Evolutionary conservation across 1,284 basidiomycete genomes (phyloP), one percentile per base, ranked within the genome.

Genomic region (Cronartium quercuum): DNA sequence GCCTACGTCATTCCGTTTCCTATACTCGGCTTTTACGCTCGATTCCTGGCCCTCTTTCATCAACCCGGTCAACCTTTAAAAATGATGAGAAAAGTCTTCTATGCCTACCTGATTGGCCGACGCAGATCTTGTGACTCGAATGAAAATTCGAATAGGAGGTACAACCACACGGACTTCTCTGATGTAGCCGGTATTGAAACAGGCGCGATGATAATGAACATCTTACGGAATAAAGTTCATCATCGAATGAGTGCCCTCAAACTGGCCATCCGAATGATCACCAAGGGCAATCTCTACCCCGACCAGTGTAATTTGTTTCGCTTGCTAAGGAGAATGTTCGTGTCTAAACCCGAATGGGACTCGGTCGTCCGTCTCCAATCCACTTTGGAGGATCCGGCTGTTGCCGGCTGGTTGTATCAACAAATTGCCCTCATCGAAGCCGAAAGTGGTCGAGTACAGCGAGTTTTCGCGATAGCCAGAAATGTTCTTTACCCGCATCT

Each of bases 291-390:
- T 13, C 18, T 74, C 40, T 74, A 66, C 57, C 70, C 70, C 18
- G 24, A 74, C 47, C 64, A 65, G n/a, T 13, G n/a, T 9, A 40
- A 41, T 40, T 24, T 74, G 37, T 57, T 13, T 29, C 47, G 64
- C 15, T 55, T 74, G 10, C 55, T 74, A 24, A 24, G 70, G 35
- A 62, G 70, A 37, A 74, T 74, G 64, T 74, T 66, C 51, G 44
- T 74, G 63, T 74, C 70, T 10, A 66, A 65, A 44, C 51, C 62
- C 10, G 70, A 74, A 34, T 74, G 70, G 70, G 70, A 66, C 66
- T 65, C 69, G n/a, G 62, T 63, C 7, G 21, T 64, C 34, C 58
- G 41, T 63, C 63, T 71, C 38, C 24, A 64, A 6, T 35, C 61
- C 10, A 13, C 38, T 2, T 21, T 71, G 35, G 18, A 60, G 10